Conservation (phyloP, 2,329 filamentous ascomycete genomes). For the Aspergillus alliaceus region DNA sequence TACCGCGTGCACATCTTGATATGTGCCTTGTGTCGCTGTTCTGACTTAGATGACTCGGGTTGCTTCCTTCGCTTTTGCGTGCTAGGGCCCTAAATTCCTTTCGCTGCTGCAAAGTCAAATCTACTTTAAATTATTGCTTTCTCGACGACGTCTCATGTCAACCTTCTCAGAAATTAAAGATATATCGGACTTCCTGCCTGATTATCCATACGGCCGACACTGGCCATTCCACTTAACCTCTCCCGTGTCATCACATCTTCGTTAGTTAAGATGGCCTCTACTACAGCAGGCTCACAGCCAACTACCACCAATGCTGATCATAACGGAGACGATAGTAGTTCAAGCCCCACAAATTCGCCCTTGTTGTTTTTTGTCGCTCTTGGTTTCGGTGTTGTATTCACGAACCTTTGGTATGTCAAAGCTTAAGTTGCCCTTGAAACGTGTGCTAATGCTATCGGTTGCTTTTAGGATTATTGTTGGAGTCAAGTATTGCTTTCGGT, state of each 20-base stretch:
- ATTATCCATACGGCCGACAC: background rate
- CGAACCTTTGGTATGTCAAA: conserved; percentile 86
- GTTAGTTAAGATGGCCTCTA: conserved; percentile 26
- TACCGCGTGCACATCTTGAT: background rate
- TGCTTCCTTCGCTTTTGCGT: background rate
- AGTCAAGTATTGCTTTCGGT: conserved; percentile 98
- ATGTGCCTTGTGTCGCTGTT: conserved; percentile 1
- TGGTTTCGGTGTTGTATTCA: conserved; percentile 97
- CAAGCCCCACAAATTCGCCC: conserved; percentile 66
- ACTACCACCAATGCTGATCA: conserved; percentile 27
- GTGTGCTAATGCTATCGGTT: background rate
- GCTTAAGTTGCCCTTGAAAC: background rate
- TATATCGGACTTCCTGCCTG: background rate
- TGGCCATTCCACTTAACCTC: background rate
- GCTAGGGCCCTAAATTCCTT: background rate
- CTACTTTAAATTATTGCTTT: background rate
- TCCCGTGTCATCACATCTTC: background rate
- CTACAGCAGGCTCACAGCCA: conserved; percentile 27
- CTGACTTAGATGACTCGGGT: background rate
- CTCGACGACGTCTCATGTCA: background rate
- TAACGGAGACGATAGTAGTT: conserved; percentile 33
- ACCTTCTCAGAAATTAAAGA: background rate
- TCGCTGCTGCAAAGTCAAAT: background rate
- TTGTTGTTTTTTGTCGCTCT: conserved; percentile 91
- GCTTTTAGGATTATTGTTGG: conserved; percentile 92